A percentile compares a stretch with the other conserved stretches of the same genome.
These are phyloP conservation scores for Stentor roeselii DNA, from an alignment of 73 alveolate species.

Conservation along the genomic window DNA sequence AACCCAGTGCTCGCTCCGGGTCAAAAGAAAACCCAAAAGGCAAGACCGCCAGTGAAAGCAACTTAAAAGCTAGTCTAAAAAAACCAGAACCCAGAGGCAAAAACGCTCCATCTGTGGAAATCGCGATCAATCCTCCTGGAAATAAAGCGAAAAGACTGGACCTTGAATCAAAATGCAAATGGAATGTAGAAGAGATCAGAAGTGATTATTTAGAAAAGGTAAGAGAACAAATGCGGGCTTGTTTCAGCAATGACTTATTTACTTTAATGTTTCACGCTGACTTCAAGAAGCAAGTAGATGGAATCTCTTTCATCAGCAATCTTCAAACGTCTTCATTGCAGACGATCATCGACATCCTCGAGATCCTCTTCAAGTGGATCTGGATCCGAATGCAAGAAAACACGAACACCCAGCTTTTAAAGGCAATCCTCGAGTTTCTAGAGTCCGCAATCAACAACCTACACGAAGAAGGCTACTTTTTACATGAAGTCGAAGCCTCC, in stretches of 20 bases:
- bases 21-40: background rate
- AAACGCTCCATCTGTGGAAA: background rate
- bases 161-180: slow-evolving; percentile 62
- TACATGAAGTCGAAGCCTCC: slow-evolving; percentile 53
- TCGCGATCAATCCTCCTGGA: slow-evolving; percentile 39
- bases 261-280: slow-evolving; percentile 46
- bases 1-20: background rate
- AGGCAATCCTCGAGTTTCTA: slow-evolving; percentile 39
- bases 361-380: slow-evolving; percentile 50
- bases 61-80: background rate
- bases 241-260: background rate
- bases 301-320: slow-evolving; percentile 30
- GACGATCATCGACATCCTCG: slow-evolving; percentile 35
- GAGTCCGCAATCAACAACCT: slow-evolving; percentile 29
- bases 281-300: slow-evolving; percentile 50
- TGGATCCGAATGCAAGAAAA: slow-evolving; percentile 33
- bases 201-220: slow-evolving; percentile 69
- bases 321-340: slow-evolving; percentile 25
- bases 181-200: slow-evolving; percentile 60
- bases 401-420: slow-evolving; percentile 44
- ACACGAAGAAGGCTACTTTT: slow-evolving; percentile 27
- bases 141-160: slow-evolving; percentile 77
- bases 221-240: slow-evolving; percentile 15
- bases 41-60: background rate
- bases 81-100: slow-evolving; percentile 17